phyloP scores from a whole-genome alignment of 768 basidiomycete species.

The Pulveroboletus sp. region DNA sequence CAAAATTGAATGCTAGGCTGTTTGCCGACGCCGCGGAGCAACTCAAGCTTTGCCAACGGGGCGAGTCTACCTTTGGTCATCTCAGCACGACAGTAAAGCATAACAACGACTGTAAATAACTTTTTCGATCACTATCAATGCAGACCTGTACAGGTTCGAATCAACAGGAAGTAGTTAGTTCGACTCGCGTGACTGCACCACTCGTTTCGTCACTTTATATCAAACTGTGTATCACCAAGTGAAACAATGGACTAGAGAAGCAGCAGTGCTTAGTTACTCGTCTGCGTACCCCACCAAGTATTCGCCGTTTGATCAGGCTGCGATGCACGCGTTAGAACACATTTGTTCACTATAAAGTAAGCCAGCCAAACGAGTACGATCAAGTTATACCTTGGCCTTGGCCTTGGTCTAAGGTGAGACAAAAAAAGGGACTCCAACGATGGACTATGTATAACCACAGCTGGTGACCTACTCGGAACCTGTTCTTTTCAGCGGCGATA shows the following conservation, averaged over 20 bases:
- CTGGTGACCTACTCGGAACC: background rate
- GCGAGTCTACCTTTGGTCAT: background rate
- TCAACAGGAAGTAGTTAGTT: background rate
- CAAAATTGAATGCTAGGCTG: background rate
- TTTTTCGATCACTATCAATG: background rate
- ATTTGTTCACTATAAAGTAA: background rate
- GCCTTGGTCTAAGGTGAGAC: constrained; percentile 29
- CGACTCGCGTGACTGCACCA: background rate
- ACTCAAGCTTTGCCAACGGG: background rate
- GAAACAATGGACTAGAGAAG: background rate
- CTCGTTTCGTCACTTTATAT: no score
- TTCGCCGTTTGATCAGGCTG: background rate
- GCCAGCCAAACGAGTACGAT: background rate
- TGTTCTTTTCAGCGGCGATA: background rate
- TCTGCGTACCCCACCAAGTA: background rate
- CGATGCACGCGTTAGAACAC: background rate
- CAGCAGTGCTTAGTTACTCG: background rate
- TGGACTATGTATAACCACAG: background rate
- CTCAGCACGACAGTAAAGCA: background rate
- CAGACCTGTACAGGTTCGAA: no score
- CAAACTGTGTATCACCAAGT: background rate
- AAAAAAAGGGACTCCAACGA: constrained; percentile 30
- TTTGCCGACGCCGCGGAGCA: background rate
- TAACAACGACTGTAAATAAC: background rate
- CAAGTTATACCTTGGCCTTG: background rate